phyloP scores from a whole-genome alignment of 2,329 filamentous ascomycete species.

The Colletotrichum sp. region DNA sequence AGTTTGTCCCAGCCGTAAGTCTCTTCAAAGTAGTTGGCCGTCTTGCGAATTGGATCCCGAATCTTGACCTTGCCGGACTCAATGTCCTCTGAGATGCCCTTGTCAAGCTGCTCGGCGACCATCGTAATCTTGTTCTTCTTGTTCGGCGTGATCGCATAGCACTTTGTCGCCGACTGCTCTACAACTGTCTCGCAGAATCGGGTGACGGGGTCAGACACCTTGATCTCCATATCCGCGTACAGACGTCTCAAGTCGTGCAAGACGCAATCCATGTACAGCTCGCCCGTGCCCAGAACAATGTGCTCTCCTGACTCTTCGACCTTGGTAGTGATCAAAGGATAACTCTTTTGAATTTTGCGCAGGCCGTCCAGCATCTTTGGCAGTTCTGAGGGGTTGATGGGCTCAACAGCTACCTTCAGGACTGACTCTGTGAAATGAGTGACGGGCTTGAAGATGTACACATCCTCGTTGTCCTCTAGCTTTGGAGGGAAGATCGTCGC shows the following conservation, averaged over 20 bases:
- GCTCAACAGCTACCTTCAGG: conserved; percentile 96
- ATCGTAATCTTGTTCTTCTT: conserved; percentile 99
- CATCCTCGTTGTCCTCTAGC: conserved; percentile 86
- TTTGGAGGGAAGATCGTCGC: conserved; percentile 85
- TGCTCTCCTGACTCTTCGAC: conserved; percentile 98
- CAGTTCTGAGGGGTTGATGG: conserved; percentile 95
- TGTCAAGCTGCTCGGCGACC: conserved; percentile 94
- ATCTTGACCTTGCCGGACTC: conserved; percentile 90
- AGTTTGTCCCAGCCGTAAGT: conserved; percentile 97
- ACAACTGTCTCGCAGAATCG: conserved; percentile 98
- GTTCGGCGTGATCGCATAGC: conserved; percentile 96
- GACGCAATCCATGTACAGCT: conserved; percentile 99
- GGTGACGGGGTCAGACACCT: conserved; percentile 96
- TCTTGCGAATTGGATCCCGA: conserved; percentile 89
- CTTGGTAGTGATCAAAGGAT: conserved; percentile 93
- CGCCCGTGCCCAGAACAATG: conserved; percentile 91
- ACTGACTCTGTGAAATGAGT: conserved; percentile 97
- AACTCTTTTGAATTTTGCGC: conserved; percentile 97
- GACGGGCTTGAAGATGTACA: conserved; percentile 93
- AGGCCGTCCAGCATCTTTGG: conserved; percentile 99
- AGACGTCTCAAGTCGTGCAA: conserved; percentile 89
- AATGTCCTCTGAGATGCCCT: conserved; percentile 94
- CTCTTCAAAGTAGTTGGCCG: conserved; percentile 96
- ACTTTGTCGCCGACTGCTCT: conserved; percentile 96
- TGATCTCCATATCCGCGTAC: conserved; percentile 99